Conservation (phyloP, 2,329 filamentous ascomycete genomes). For the Colletotrichum euphorbiae region DNA sequence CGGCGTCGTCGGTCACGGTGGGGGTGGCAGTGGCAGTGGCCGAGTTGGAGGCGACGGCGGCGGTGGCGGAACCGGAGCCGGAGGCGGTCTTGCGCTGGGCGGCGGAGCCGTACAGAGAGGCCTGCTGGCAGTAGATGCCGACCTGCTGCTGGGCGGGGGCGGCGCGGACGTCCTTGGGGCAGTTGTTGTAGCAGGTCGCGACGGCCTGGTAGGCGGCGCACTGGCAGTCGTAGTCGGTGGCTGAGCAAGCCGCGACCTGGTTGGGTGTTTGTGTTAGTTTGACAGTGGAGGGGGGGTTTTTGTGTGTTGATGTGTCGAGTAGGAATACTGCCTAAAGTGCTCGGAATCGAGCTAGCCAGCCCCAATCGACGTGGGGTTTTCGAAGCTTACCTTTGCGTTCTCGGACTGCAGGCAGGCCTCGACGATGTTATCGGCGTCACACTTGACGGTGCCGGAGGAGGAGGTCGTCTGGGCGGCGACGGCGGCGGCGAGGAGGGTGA, state of each 20-base stretch:
- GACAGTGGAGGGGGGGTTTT: too few relatives aligned
- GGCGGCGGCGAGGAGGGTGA: constrained; percentile 50
- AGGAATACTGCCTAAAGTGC: too few relatives aligned
- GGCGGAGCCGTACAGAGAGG: constrained; percentile 55
- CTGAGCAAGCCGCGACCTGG: constrained; percentile 52
- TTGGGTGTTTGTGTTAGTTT: background rate
- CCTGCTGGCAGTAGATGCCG: constrained; percentile 58
- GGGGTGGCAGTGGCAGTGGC: constrained; percentile 40
- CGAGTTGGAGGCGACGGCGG: constrained; percentile 42
- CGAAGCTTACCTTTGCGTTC: constrained; percentile 49
- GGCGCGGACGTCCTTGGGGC: constrained; percentile 60
- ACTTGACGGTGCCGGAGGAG: constrained; percentile 41
- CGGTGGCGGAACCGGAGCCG: constrained; percentile 42
- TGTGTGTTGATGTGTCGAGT: too few relatives aligned
- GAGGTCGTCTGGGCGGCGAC: constrained; percentile 45
- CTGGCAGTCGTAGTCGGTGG: constrained; percentile 59
- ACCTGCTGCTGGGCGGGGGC: constrained; percentile 52
- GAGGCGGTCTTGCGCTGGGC: constrained; percentile 44
- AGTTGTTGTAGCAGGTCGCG: constrained; percentile 68
- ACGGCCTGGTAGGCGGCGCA: constrained; percentile 59
- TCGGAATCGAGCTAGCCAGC: too few relatives aligned
- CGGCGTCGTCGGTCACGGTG: constrained; percentile 38
- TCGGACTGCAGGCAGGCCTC: constrained; percentile 56
- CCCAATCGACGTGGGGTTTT: background rate
- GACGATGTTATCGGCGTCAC: constrained; percentile 61